Evolutionary conservation across 768 basidiomycete species (phyloP), one percentile per base, ranked within the genome.

Genomic region (Galerina marginata): DNA sequence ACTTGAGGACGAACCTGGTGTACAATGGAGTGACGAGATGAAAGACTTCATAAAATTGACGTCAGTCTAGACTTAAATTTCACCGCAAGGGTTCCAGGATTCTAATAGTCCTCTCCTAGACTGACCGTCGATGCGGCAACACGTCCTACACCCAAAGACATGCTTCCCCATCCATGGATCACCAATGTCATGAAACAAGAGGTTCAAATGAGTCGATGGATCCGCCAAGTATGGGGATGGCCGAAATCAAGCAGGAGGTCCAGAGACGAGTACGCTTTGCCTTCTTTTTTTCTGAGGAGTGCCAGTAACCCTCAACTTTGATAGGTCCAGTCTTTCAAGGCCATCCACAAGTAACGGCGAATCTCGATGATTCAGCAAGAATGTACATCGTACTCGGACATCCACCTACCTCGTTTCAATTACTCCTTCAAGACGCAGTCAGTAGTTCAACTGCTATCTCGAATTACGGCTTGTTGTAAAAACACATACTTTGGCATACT

Each of bases 151-250:
- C 95, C 95, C 1, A 88, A 83, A 67, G 89, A 93, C 66, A 87
- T 96, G 84, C 79, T 95, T 53, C 74, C 77, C 44, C 95, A 97
- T 72, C 88, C 89, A 9, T 97, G 94, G 92, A 88, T 97, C 60
- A 74, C 82, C 54, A 79, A 80, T 58, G 81, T 85, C 54, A 92
- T 93, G 85, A 87, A 86, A 72, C 85, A 89, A 71, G 92, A 94
- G 65, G 88, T 92, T 40, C 87, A 92, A 61, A 96, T 96, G 92
- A 90, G 87, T 6, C 86, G 85, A 69, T 96, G 93, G 93, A 89
- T 95, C 59, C 82, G 88, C 63, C 83, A 91, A 69, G 89, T 95
- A 43, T 94, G 91, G 91, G 86, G 83, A 59, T 93, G 91, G 91
- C 81, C 82, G 54, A 82, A 80, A 73, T 67, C 82, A 16, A 72